Evolutionary conservation across 2,329 filamentous ascomycete genomes (phyloP).

Genomic region (Cladosporium halotolerans): DNA sequence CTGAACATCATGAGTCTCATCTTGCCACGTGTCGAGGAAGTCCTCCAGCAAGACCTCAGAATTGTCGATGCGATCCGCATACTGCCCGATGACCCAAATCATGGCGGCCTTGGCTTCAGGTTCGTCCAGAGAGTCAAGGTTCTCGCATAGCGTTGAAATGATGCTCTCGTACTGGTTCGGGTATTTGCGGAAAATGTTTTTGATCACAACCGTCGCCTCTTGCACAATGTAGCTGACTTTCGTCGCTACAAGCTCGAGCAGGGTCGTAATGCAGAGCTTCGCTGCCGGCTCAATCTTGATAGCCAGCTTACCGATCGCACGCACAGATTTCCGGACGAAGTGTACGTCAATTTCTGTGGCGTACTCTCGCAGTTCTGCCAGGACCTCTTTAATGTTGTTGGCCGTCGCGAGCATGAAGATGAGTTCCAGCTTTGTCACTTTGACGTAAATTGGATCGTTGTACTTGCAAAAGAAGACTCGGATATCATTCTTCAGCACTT

Average conservation of each 20-base stretch:
- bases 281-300: conserved; percentile 98
- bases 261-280: conserved; percentile 80
- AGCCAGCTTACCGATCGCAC: conserved; percentile 93
- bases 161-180: conserved; percentile 98
- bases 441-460: conserved; percentile 98
- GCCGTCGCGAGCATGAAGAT: conserved; percentile 98
- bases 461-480: conserved; percentile 99
- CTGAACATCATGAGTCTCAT: conserved; percentile 94
- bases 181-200: conserved; percentile 98
- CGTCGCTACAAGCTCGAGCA: conserved; percentile 90
- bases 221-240: conserved; percentile 99
- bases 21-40: conserved; percentile 86
- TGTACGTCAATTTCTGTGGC: conserved; percentile 98
- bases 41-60: conserved; percentile 90
- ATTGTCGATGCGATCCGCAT: conserved; percentile 95
- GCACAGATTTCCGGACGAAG: conserved; percentile 94
- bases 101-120: conserved; percentile 97
- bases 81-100: conserved; percentile 99
- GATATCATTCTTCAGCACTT: conserved; percentile 93
- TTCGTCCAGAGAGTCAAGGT: conserved; percentile 92
- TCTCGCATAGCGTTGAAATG: conserved; percentile 90
- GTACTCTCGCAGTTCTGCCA: conserved; percentile 90
- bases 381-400: conserved; percentile 88
- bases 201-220: conserved; percentile 96
- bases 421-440: conserved; percentile 95